Base-by-base conservation (phyloP, 805 yeast genomes). In the Sugiyamaella chiloensis region DNA sequence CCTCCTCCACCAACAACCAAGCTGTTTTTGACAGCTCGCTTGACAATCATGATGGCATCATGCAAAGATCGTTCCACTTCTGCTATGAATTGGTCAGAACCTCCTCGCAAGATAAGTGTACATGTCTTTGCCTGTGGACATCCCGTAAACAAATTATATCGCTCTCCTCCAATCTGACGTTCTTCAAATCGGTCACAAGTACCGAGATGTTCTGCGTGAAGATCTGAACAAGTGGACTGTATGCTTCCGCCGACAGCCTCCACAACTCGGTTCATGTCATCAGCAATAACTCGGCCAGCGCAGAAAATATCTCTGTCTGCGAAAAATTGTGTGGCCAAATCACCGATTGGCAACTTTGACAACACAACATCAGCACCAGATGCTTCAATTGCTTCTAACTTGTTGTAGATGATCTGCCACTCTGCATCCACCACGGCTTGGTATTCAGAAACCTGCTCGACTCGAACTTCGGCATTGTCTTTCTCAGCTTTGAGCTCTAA, bases 351-450 rank as follows among this genome's bases (percentile, higher is more conserved):
- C 60, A 93, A 75, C 65, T 89, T 89, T 14, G 97, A 90, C 52
- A 93, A 78, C 35, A 93, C 96, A 48, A 93, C 87, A 62, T 87
- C 83, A 27, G 96, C 96, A 21, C 98, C 98, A 2, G 95, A 76
- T 21, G 74, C 76, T 58, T 80, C 83, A 55, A 93, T 85, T 44
- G 87, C 83, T 61, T 87, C 85, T 57, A 93, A 77, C 70, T 93
- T 93, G 63, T 84, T 78, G 60, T 86, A 75, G 56, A 93, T 93
- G 56, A 93, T 85, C 65, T 87, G 80, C 98, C 99, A 93, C 69
- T 93, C 99, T n/a, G 99, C 99, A 68, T 93, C 98, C 16, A 93
- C 99, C 49, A 93, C 85, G 27, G 84, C 88, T 72, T 93, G 99
- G 69, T 93, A 93, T 60, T 91, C 97, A 50, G 80, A 78, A 47